Evolutionary conservation across 2,329 filamentous ascomycete species (phyloP).

Genomic region (Trichoderma brevicompactum): DNA sequence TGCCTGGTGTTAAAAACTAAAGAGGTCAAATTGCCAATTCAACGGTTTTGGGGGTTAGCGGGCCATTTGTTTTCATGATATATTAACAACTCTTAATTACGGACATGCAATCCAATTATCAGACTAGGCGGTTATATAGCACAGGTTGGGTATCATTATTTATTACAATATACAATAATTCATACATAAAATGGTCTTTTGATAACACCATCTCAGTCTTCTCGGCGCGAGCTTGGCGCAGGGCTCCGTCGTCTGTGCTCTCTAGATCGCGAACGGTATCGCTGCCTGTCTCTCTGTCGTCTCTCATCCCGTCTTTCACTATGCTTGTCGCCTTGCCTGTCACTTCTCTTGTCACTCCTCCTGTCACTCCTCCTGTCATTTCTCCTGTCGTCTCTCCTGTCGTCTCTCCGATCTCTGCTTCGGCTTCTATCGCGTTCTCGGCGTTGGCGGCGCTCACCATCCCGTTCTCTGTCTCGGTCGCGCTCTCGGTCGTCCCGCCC

Average conservation of each 20-base stretch:
- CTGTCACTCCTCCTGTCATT: not conserved
- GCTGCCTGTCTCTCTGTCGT: conserved; percentile 30
- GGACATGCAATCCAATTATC: too few relatives aligned
- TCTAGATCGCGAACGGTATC: conserved; percentile 33
- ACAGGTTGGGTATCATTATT: not conserved
- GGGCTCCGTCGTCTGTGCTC: conserved; percentile 29
- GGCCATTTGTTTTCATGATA: not conserved
- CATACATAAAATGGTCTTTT: not conserved
- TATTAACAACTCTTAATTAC: too few relatives aligned
- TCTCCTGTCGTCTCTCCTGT: not conserved
- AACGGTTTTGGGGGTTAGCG: too few relatives aligned
- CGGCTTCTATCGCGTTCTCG: conserved; percentile 28
- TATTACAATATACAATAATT: not conserved
- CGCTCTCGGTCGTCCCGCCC: conserved; percentile 27
- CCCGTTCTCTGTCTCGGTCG: conserved; percentile 23
- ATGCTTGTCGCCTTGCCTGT: not conserved
- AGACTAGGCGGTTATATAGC: too few relatives aligned
- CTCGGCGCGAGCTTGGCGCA: conserved; percentile 22
- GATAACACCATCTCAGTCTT: not conserved
- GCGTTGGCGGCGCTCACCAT: conserved; percentile 22
- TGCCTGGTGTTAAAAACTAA: not conserved
- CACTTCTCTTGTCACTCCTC: not conserved
- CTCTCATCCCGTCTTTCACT: not conserved
- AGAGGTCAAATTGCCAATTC: not conserved
- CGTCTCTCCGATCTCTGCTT: conserved; percentile 25